phyloP scores from a whole-genome alignment of 2,329 filamentous ascomycete species.

The Diaporthe citri region DNA sequence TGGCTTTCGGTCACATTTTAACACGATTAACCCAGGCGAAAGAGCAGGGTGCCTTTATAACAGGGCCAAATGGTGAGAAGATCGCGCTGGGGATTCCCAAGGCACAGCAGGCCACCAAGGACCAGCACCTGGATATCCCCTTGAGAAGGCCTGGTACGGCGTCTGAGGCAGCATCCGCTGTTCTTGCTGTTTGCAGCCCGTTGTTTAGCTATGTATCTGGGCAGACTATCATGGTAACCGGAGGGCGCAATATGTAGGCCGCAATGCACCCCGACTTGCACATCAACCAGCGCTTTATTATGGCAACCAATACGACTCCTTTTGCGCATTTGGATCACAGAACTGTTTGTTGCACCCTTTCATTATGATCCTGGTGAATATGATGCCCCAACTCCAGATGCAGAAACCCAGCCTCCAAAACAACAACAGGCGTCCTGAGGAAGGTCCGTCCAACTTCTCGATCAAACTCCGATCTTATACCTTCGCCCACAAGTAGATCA shows the following conservation, averaged over 20 bases:
- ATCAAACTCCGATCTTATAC: slow-evolving; percentile 60
- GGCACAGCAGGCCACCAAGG: slow-evolving; percentile 62
- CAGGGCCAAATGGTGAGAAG: slow-evolving; percentile 80
- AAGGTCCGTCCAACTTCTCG: slow-evolving; percentile 12
- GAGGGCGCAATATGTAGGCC: slow-evolving; percentile 74
- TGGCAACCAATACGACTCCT: background rate
- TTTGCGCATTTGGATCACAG: background rate
- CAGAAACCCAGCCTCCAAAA: slow-evolving; percentile 44
- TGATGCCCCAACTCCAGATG: slow-evolving; percentile 40
- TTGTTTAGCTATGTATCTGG: slow-evolving; percentile 87
- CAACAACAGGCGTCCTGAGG: background rate
- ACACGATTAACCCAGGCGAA: slow-evolving; percentile 87
- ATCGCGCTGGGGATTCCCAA: slow-evolving; percentile 80
- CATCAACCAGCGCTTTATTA: background rate
- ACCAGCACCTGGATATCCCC: slow-evolving; percentile 77
- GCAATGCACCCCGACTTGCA: background rate
- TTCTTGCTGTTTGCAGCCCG: slow-evolving; percentile 84
- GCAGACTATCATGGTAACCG: slow-evolving; percentile 89
- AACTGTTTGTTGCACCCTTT: background rate
- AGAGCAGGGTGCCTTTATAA: slow-evolving; percentile 84
- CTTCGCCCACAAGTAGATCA: slow-evolving; percentile 82
- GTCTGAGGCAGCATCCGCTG: slow-evolving; percentile 82
- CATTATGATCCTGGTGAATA: slow-evolving; percentile 31
- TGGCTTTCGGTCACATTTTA: slow-evolving; percentile 86
- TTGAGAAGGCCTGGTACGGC: slow-evolving; percentile 81